Evolutionary conservation across 106 monocot species (phyloP), one percentile per base, ranked within the genome.

Genomic region (Agapanthus africanus): DNA sequence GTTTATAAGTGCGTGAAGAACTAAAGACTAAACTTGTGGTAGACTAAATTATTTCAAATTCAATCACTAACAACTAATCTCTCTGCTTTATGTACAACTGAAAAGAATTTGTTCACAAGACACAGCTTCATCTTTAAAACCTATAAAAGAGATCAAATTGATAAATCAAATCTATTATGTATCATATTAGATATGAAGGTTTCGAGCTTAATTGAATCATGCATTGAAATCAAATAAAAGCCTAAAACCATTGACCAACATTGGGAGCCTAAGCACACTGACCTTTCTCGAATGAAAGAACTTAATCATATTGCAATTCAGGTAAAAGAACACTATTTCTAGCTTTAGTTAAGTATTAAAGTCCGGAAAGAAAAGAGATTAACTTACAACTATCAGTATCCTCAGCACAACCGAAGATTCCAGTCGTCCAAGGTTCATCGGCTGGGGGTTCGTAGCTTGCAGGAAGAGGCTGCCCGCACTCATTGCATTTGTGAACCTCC

Each of bases 401-500:
- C 40, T 94, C 84, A 10, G 78, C 56, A 69, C 94, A 94, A 10
- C 84, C 87, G 71, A 76, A 94, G 71, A 94, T 94, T 38, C 87
- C 87, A 49, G 87, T 85, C 3, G 83, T 85, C 94, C 94, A 94
- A 15, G 90, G 81, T 68, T 94, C 94, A 70, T 94, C 77, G 10
- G 85, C 80, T 7, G 94, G 94, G 0, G 94, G 90, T 40, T 72
- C 64, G 56, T 87, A 94, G 76, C 83, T 87, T 54, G 90, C 94
- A 5, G 90, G 94, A 54, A 94, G 85, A 0, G 80, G 76, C 70
- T 94, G 94, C 30, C 90, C 90, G 65, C 94, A 94, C 84, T 94
- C 94, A 44, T 30, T 61, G 46, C 94, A 94, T 62, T 74, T 82
- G 34, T 74, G 81, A 69, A 80, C 94, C 21, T 78, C 87, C 87